phyloP scores from a whole-genome alignment of 768 basidiomycete species.

The Kwoniella shandongensis region DNA sequence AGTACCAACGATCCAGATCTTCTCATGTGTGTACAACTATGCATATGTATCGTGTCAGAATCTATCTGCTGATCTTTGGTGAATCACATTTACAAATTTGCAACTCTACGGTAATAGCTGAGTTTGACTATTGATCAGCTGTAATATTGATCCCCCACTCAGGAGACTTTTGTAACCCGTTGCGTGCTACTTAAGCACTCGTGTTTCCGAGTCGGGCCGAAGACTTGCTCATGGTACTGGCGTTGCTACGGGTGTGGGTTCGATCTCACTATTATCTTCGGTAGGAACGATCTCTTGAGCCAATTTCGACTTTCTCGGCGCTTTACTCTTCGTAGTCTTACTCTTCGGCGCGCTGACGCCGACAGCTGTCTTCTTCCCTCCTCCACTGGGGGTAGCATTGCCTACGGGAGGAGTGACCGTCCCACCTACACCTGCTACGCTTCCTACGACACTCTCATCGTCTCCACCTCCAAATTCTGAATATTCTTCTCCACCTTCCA shows the following conservation, averaged over 20 bases:
- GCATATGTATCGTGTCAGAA: too few species aligned
- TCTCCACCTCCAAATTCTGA: conserved; percentile 15
- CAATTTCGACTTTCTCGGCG: conserved; percentile 40
- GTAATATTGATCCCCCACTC: background rate
- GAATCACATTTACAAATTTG: background rate
- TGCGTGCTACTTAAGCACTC: background rate
- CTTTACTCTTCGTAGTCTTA: conserved; percentile 12
- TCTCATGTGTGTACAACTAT: background rate
- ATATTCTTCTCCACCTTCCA: background rate
- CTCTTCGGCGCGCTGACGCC: background rate
- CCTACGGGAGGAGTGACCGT: background rate
- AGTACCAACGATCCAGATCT: too few species aligned
- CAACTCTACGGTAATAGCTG: background rate
- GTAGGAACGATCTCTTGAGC: conserved; percentile 41
- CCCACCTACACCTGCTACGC: background rate
- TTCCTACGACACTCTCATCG: conserved; percentile 19
- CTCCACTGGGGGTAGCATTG: background rate
- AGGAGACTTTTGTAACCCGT: background rate
- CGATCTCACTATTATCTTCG: conserved; percentile 17
- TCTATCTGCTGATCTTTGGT: background rate
- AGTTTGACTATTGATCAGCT: background rate
- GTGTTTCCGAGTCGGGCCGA: too few species aligned
- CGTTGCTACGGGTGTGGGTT: background rate
- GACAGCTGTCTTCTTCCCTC: background rate
- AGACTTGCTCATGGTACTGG: background rate